Evolutionary conservation across 805 yeast species (phyloP), one percentile per base, ranked within the genome.

Genomic region (Hanseniaspora jakobsenii): DNA sequence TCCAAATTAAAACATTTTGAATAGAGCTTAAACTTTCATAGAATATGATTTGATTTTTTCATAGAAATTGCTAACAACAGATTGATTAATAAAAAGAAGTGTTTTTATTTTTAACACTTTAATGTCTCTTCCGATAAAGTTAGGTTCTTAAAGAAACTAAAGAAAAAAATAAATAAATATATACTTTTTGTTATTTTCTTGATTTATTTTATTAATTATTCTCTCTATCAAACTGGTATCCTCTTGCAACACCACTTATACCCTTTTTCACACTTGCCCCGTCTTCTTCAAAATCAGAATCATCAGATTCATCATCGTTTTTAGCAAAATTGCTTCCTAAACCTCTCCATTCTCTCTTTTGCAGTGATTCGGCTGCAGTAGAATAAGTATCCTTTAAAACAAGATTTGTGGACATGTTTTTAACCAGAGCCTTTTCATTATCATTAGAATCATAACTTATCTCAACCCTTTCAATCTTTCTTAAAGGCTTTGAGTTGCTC

Each of bases 251-350:
- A 31, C 98, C 98, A 2, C 73, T 67, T 37, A 79, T 67, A 1
- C 98, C 98, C 51, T 79, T 77, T 56, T 86, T 94, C 0, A 85
- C 70, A 0, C 68, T 59, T 0, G 96, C 94, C 31, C 93, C 95
- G n/a, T 71, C 75, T 37, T 65, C 67, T 41, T 65, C 69, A 24
- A 48, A 55, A 24, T 54, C 62, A 30, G 63, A 68, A 13, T 59
- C 64, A n/a, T 66, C 73, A 3, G 38, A 27, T 12, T 41, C 45
- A 6, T 61, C 67, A 1, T 62, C 65, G 12, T 29, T 27, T 12
- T 30, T 38, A 7, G 62, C 64, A 61, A 68, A 85, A 56, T 89
- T 96, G 48, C 91, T 79, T 1, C 97, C 98, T 27, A 89, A 65
- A 0, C 98, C 98, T 0, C 78, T 74, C 97, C 97, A 89, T 22